Conservation (phyloP, 2,329 filamentous ascomycete genomes). For the Grosmannia clavigera region DNA sequence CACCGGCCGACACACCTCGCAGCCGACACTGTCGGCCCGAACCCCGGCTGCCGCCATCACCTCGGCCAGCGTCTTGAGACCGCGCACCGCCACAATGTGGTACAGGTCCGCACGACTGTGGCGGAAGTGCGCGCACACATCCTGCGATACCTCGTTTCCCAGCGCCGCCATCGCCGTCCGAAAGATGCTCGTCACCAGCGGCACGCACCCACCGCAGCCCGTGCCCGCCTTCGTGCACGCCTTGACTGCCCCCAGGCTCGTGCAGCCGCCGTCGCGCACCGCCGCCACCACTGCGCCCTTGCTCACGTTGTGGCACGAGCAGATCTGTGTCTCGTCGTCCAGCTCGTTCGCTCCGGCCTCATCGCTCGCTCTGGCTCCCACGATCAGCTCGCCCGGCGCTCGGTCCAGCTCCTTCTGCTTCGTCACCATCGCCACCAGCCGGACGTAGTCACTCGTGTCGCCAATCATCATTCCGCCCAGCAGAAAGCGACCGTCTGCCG, state of each 20-base stretch:
- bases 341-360: constrained; percentile 71
- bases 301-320: constrained; percentile 84
- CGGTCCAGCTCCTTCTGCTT: constrained; percentile 67
- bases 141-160: constrained; percentile 78
- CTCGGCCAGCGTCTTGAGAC: constrained; percentile 55
- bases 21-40: constrained; percentile 60
- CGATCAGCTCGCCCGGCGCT: constrained; percentile 69
- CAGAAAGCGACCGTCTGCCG: constrained; percentile 76
- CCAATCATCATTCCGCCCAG: constrained; percentile 98
- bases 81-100: constrained; percentile 76
- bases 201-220: constrained; percentile 83
- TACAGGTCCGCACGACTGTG: constrained; percentile 81
- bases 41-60: constrained; percentile 66
- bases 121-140: constrained; percentile 69
- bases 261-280: constrained; percentile 70
- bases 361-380: constrained; percentile 54
- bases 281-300: constrained; percentile 65
- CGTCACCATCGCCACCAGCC: constrained; percentile 78
- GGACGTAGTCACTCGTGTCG: constrained; percentile 82
- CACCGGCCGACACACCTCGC: constrained; percentile 76
- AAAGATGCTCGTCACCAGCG: constrained; percentile 79
- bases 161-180: constrained; percentile 76
- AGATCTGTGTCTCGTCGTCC: constrained; percentile 71
- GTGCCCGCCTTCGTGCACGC: constrained; percentile 85
- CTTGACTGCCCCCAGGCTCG: constrained; percentile 71